These are phyloP conservation scores for Fusarium sp. DNA, from an alignment of 2,329 filamentous ascomycete genomes.

Conservation along the genomic window DNA sequence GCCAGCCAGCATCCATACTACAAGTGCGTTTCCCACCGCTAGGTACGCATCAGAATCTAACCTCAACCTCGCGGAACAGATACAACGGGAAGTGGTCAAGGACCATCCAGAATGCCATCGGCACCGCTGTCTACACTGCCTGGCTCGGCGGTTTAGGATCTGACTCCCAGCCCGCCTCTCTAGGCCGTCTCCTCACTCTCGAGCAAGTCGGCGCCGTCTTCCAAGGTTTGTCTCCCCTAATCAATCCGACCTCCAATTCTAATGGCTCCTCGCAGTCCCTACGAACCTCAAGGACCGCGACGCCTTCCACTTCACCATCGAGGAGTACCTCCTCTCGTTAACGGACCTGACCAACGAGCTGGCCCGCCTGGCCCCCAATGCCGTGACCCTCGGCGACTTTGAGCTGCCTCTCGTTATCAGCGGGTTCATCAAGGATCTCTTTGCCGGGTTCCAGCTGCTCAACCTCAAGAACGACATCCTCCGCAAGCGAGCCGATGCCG, in stretches of 20 bases:
- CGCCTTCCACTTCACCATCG: slow-evolving; percentile 93
- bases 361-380: slow-evolving; percentile 89
- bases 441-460: slow-evolving; percentile 94
- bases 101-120: slow-evolving; percentile 82
- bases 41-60: slow-evolving; percentile 14
- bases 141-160: slow-evolving; percentile 81
- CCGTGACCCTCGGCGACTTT: slow-evolving; percentile 88
- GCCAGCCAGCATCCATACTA: slow-evolving; percentile 94
- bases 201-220: slow-evolving; percentile 86
- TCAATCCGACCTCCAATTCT: background rate
- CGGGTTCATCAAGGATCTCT: slow-evolving; percentile 92
- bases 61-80: slow-evolving; percentile 49
- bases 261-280: slow-evolving; percentile 70
- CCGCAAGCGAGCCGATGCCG: slow-evolving; percentile 86
- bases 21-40: slow-evolving; percentile 67
- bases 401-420: slow-evolving; percentile 87
- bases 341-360: slow-evolving; percentile 92
- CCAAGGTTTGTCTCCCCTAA: slow-evolving; percentile 64
- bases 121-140: slow-evolving; percentile 66
- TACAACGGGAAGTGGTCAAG: slow-evolving; percentile 89
- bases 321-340: slow-evolving; percentile 93
- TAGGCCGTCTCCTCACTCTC: slow-evolving; percentile 80
- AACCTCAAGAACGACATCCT: slow-evolving; percentile 97
- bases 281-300: slow-evolving; percentile 91
- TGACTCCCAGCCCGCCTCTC: slow-evolving; percentile 63